Evolutionary conservation across 495 filamentous ascomycete genomes (phyloP), one percentile per base, ranked within the genome.

Genomic region (Amniculicola lignicola): DNA sequence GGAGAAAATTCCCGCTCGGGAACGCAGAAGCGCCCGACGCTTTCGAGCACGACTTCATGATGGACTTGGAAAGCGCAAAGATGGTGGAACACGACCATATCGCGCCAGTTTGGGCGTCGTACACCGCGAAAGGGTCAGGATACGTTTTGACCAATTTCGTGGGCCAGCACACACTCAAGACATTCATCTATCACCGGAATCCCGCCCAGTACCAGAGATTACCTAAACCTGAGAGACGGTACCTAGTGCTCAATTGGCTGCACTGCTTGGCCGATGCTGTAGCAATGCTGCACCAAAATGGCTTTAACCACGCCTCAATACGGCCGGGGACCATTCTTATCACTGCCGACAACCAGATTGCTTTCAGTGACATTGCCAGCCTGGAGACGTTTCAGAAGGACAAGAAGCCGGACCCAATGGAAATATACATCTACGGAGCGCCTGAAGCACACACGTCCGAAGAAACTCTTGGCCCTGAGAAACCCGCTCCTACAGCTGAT

Each of bases 371-470:
- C 62, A 86, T 82, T 61, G 82, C 84, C 40, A 80, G 77, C 9
- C 69, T 87, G 68, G 73, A 82, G 69, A 72, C 81, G 24, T 65
- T 82, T 73, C 69, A 77, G 73, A 57, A 64, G 38, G 76, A 79
- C 41, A 74, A 73, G 39, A 69, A 73, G 59, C 57, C 63, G 10
- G 70, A 82, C 49, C 88, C 91, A 57, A 83, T 84, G 28, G 92
- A 97, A 65, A 77, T 79, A 28, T 96, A 96, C 72, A 86, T 94
- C 57, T 93, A 95, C 62, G 85, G 86, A 1, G 83, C 92, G 1
- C 91, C 92, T 2, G 92, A 97, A 64, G 22, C 44, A n/a, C 50
- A 64, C 15, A 47, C 27, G 6, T 24, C 56, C 25, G 15, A 36
- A 12, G 33, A 39, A 15, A 15, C 47, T 11, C 31, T 46, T 5